Base-by-base conservation (phyloP, 306 rosid genomes). In the Vicia villosa region DNA sequence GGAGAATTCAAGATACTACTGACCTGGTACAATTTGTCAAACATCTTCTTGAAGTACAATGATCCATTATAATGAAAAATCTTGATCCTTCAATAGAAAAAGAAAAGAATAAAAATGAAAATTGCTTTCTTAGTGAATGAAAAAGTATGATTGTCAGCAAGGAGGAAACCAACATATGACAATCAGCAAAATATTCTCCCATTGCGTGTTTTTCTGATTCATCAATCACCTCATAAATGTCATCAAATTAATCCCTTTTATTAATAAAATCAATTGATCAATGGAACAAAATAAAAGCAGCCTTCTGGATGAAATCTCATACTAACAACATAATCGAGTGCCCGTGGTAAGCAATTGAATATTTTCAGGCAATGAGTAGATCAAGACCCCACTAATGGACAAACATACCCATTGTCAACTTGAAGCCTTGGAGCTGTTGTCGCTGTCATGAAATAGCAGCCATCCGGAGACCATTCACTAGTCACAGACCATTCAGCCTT, bases 381-480 rank as follows among this genome's bases (percentile, higher is more conserved):
- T 10, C 60, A 57, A 72, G 45, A 66, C 42, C 62, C 60, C 34
- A 45, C 21, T 43, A 63, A 46, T 37, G 60, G 56, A 19, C 51
- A 73, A 51, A 77, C 81, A 42, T 86, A 93, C 98, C 96, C 97
- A 68, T 93, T 90, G 74, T 93, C 98, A 68, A 93, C 91, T 87
- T 90, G 97, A 63, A 90, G 96, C 81, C 98, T 88, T 28, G 98
- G 98, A 67, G 98, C 97, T 11, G 98, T 93, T 47, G 98, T 90
- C 17, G 97, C 97, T 36, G 98, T 93, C 98, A 93, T 88, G 86
- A 93, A 90, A 81, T 88, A 93, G 76, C 86, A 69, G 54, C 98
- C 98, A 82, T 90, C 91, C 1, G 98, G 86, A 66, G 98, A 93
- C 97, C 98, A 93, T 80, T 93, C 98, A 70, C 97, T 88, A 20